A percentile compares a stretch with the other conserved stretches of the same genome.
These are phyloP conservation scores for Gossypium schwendimanii DNA, from an alignment of 441 rosid genomes.

Conservation along the genomic window DNA sequence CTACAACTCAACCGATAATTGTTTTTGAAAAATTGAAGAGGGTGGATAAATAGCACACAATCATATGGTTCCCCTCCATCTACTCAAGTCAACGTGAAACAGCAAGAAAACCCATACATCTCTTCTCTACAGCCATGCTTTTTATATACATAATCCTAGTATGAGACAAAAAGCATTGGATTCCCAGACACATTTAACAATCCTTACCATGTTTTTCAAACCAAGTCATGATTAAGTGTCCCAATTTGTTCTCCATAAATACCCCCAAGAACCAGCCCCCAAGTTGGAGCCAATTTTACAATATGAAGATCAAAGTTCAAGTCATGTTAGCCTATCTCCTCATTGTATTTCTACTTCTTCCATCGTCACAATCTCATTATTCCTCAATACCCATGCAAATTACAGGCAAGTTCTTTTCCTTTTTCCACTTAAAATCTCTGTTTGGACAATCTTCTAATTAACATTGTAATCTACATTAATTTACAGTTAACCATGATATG, in stretches of 20 bases:
- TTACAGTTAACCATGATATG: background rate
- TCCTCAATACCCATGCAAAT: slow-evolving; percentile 8
- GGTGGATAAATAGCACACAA: background rate
- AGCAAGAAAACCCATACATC: background rate
- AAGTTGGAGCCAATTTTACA: background rate
- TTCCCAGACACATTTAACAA: slow-evolving; percentile 19
- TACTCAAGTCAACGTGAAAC: background rate
- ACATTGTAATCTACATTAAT: background rate
- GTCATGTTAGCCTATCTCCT: slow-evolving; percentile 2
- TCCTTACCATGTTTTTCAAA: slow-evolving; percentile 12
- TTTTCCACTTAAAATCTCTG: background rate
- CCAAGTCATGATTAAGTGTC: slow-evolving; percentile 11
- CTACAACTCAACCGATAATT: too few species aligned
- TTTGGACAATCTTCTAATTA: background rate
- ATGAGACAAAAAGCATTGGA: slow-evolving; percentile 11
- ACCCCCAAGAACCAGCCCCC: background rate
- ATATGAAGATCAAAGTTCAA: slow-evolving; percentile 14
- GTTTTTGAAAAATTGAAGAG: too few species aligned
- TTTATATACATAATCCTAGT: background rate
- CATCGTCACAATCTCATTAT: slow-evolving; percentile 13
- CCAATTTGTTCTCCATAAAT: slow-evolving; percentile 6
- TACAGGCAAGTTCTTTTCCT: slow-evolving; percentile 15
- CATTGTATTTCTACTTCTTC: slow-evolving; percentile 3
- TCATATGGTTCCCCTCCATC: background rate
- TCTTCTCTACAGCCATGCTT: background rate